Base-by-base conservation (phyloP, 331 rosid species). In the Pyracantha coccinea region DNA sequence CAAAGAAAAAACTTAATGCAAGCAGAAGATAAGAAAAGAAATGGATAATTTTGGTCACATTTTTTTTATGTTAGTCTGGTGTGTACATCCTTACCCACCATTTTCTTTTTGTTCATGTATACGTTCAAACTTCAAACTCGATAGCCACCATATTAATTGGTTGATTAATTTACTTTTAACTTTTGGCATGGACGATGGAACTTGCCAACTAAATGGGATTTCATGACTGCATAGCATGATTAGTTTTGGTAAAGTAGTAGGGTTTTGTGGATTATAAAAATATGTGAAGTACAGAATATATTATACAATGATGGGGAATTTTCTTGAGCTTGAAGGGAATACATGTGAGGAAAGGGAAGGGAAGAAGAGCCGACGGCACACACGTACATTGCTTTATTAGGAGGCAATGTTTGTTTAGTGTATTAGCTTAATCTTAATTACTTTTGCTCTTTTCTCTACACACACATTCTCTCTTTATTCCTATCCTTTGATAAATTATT, bases 261-360 rank as follows among this genome's bases (percentile, higher is more conserved):
- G 81, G 59, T 47, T 11, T 82, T 67, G 23, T 62, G 38, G 55
- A 60, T 32, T 73, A 45, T 45, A 47, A 31, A 38, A 10, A 41
- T 58, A 66, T 10, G 23, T 1, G 53, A 54, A n/a, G 33, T 66
- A 66, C 12, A 38, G 70, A 63, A 69, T 53, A 64, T 55, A 35
- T 35, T 35, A 72, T 73, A 82, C 79, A 66, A 82, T 82, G 76
- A 65, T 65, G 85, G 75, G 41, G 65, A 82, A 81, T 86, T 86
- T 85, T 84, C 94, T 90, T 81, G 78, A 63, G 77, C 16, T 74
- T 82, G 73, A 90, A 87, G 89, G 88, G 85, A 87, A 80, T 47
- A 77, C 79, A 83, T 78, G 78, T 66, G 85, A 77, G 69, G 57
- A 27, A n/a, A 64, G 57, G 58, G 23, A 23, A 72, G 50, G 28